A percentile compares a stretch with the other conserved stretches of the same genome.
Conservation (phyloP, 129 eudicot genomes). For the Flaveria sonorensis region DNA sequence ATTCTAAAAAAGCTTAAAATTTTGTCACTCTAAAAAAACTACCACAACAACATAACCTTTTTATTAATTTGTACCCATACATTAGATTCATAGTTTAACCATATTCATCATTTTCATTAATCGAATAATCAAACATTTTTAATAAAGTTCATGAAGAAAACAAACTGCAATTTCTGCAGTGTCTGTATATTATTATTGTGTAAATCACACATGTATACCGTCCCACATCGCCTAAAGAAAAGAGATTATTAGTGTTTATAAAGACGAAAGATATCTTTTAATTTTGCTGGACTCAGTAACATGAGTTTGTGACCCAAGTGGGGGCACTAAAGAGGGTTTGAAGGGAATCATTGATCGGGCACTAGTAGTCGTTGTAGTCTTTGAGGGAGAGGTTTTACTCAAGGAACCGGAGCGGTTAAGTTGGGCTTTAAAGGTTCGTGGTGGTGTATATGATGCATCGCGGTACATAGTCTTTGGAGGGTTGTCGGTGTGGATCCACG, state of each 20-base stretch:
- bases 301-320: constrained; percentile 2
- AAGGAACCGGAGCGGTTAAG: not conserved
- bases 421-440: not conserved
- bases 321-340: not conserved
- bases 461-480: too few relatives aligned
- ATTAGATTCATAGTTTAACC: too few relatives aligned
- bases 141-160: too few relatives aligned
- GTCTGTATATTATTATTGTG: too few relatives aligned
- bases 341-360: not conserved
- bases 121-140: too few relatives aligned
- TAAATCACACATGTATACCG: not conserved
- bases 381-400: not conserved
- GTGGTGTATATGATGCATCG: too few relatives aligned
- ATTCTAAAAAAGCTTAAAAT: too few relatives aligned
- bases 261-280: not conserved
- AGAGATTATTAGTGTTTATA: not conserved
- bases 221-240: not conserved
- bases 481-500: constrained; percentile 32
- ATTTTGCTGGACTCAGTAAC: not conserved
- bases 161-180: too few relatives aligned
- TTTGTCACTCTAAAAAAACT: too few relatives aligned
- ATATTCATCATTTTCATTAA: too few relatives aligned
- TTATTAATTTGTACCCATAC: too few relatives aligned
- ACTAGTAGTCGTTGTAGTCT: not conserved
- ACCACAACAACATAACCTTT: too few relatives aligned